Evolutionary conservation across 805 yeast species (phyloP).

Genomic region (Scheffersomyces ergatensis): DNA sequence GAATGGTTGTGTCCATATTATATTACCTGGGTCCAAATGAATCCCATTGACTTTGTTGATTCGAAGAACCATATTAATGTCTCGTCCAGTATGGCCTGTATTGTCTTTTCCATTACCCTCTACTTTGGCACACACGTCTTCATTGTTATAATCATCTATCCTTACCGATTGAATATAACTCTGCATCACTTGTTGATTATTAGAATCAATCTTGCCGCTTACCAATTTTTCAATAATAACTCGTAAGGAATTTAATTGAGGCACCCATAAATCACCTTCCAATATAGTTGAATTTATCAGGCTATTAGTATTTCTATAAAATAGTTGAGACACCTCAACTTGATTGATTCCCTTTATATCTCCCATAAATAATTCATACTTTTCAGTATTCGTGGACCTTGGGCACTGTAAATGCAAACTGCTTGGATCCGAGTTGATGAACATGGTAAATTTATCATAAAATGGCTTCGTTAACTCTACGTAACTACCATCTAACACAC

Average conservation of each 20-base stretch:
- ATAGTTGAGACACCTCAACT: slow-evolving; percentile 20
- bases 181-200: slow-evolving; percentile 28
- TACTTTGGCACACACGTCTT: slow-evolving; percentile 3
- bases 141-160: slow-evolving; percentile 3
- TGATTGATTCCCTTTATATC: slow-evolving; percentile 18
- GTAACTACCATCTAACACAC: slow-evolving; percentile 19
- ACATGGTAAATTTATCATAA: slow-evolving; percentile 24
- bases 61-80: slow-evolving; percentile 18
- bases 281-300: slow-evolving; percentile 10
- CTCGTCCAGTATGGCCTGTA: background rate
- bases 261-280: slow-evolving; percentile 36
- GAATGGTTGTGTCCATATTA: slow-evolving; percentile 31
- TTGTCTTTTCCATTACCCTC: background rate
- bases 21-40: slow-evolving; percentile 15
- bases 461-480: slow-evolving; percentile 29
- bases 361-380: slow-evolving; percentile 29
- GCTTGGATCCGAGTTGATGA: slow-evolving; percentile 13
- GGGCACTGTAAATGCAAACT: slow-evolving; percentile 35
- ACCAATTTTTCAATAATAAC: slow-evolving; percentile 45
- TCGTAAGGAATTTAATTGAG: slow-evolving; percentile 40
- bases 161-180: slow-evolving; percentile 16
- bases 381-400: slow-evolving; percentile 20
- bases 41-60: slow-evolving; percentile 33
- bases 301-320: slow-evolving; percentile 8
- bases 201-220: slow-evolving; percentile 38